Evolutionary conservation across 768 basidiomycete species (phyloP).

Genomic region (Exsudoporus frostii): DNA sequence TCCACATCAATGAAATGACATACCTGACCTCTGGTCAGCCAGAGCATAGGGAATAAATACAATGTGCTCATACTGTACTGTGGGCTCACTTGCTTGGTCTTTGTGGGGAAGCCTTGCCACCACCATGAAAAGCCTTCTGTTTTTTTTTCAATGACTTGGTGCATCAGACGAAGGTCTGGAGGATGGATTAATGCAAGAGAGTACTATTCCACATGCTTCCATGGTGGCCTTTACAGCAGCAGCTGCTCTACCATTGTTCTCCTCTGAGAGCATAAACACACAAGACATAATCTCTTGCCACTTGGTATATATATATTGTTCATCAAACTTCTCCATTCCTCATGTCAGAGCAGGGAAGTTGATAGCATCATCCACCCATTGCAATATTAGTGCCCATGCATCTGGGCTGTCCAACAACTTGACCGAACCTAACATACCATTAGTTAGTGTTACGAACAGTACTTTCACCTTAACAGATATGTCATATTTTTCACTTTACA

Average conservation of each 20-base stretch:
- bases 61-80: not conserved
- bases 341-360: not conserved
- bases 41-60: not conserved
- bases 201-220: not conserved
- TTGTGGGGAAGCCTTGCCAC: no score
- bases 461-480: no score
- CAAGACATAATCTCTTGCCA: not conserved
- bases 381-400: not conserved
- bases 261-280: not conserved
- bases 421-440: no score
- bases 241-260: not conserved
- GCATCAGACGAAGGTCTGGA: not conserved
- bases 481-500: no score
- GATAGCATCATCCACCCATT: not conserved
- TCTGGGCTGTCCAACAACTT: not conserved
- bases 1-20: not conserved
- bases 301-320: not conserved
- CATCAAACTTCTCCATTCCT: not conserved
- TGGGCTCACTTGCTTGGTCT: not conserved
- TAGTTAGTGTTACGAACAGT: no score
- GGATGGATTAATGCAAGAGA: not conserved
- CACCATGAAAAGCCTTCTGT: not conserved
- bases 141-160: no score
- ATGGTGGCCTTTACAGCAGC: not conserved
- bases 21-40: not conserved